Conservation (phyloP, 2,329 filamentous ascomycete species). For the Ilyonectria sp. region DNA sequence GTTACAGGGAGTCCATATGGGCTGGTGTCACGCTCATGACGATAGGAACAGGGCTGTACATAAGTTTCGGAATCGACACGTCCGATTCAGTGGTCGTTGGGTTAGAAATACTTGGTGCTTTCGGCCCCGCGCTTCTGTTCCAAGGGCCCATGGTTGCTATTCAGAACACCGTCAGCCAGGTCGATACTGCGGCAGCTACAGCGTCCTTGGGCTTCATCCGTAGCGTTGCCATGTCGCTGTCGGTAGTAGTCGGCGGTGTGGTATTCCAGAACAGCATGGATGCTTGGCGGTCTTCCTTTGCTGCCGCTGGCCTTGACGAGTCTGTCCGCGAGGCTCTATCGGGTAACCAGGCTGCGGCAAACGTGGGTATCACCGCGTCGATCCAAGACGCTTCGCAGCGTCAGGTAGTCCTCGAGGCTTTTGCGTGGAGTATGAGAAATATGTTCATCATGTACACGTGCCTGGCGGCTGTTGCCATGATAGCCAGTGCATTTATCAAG, state of each 20-base stretch:
- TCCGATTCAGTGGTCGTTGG: constrained; percentile 11
- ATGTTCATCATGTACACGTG: constrained; percentile 27
- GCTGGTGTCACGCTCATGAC: constrained; percentile 11
- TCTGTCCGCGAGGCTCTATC: constrained; percentile 14
- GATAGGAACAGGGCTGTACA: constrained; percentile 15
- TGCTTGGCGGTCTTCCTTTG: constrained; percentile 2
- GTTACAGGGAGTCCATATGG: constrained; percentile 15
- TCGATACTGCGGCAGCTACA: constrained; percentile 73
- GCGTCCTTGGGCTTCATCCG: constrained; percentile 74
- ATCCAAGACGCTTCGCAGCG: constrained; percentile 16
- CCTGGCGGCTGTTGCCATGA: constrained; percentile 11
- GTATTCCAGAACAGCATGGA: constrained; percentile 73
- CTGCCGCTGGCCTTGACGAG: constrained; percentile 6
- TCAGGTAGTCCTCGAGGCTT: constrained; percentile 17
- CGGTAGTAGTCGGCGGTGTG: constrained; percentile 78
- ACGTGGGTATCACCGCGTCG: constrained; percentile 9
- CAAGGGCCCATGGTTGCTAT: constrained; percentile 30
- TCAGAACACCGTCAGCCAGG: constrained; percentile 67
- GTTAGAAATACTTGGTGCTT: constrained; percentile 10
- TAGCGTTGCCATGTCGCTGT: constrained; percentile 73
- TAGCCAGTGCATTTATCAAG: constrained; percentile 11
- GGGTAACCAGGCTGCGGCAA: constrained; percentile 11
- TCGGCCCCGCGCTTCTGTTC: constrained; percentile 12
- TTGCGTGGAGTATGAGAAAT: constrained; percentile 18
- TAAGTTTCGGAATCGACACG: constrained; percentile 7